Conservation (phyloP, 1,284 basidiomycete species). For the Papiliotrema flavescens region DNA sequence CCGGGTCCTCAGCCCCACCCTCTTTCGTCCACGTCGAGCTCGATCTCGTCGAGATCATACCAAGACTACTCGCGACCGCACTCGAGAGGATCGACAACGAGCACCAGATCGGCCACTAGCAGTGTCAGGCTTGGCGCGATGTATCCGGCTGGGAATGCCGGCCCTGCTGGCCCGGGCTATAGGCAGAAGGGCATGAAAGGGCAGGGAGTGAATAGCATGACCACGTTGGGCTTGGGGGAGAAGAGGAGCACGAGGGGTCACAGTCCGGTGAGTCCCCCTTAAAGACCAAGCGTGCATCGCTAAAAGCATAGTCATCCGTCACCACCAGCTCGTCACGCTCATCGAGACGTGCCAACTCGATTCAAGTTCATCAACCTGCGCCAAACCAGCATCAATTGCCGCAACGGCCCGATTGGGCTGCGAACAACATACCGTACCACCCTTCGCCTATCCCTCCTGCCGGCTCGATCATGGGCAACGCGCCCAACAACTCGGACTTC, state of each 20-base stretch:
- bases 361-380: conserved; percentile 28
- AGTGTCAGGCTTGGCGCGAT: conserved; percentile 41
- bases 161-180: conserved; percentile 19
- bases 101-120: conserved; percentile 38
- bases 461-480: background rate
- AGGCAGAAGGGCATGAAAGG: conserved; percentile 40
- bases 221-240: conserved; percentile 11
- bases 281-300: background rate
- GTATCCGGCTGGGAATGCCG: conserved; percentile 25
- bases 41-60: conserved; percentile 42
- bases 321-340: conserved; percentile 43
- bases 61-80: conserved; percentile 43
- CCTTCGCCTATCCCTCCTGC: conserved; percentile 27
- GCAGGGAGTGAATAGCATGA: conserved; percentile 25
- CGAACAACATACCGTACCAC: conserved; percentile 44
- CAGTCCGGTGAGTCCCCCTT: conserved; percentile 37
- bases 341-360: conserved; percentile 33
- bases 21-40: conserved; percentile 38
- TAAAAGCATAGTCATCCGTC: conserved; percentile 13
- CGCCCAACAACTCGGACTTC: conserved; percentile 31
- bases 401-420: conserved; percentile 43
- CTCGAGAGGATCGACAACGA: conserved; percentile 44
- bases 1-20: conserved; percentile 26
- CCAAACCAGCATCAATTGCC: conserved; percentile 43
- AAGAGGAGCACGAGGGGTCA: conserved; percentile 27